Evolutionary conservation across 148 eudicot genomes (phyloP), one percentile per base, ranked within the genome.

Genomic region (Diospyros kaki): DNA sequence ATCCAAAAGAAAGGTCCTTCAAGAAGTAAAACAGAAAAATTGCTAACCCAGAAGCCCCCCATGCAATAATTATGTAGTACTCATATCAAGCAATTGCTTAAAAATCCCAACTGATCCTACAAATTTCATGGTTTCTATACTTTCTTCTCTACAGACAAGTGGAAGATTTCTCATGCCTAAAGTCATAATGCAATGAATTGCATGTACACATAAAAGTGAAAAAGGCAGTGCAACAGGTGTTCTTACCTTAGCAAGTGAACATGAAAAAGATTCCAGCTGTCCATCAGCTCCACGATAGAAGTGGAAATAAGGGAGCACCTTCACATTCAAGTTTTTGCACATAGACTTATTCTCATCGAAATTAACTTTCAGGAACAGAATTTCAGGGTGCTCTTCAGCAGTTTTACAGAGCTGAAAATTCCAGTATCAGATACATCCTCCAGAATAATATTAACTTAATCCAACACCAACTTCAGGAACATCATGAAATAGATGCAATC

Each of bases 231-330:
- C 1, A 75, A 17, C 10, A 15, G 9, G 45, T 13, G 73, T 68
- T 65, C 73, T 76, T 83, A 95, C 99, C 93, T 96, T 96, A 50
- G 93, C 93, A 42, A 96, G 93, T 69, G 97, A 93, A 82, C 99
- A 96, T 42, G 99, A 93, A 83, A 96, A 96, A 3, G 86, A 69
- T 63, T 96, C 99, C 54, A 96, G 86, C 82, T 85, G 92, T 66
- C 98, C 96, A 67, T 91, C 98, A 51, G 93, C 93, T 71, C 99
- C 99, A 48, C 91, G 99, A 72, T 93, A 96, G 77, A 96, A 93
- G 76, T 96, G 98, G 82, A 96, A 96, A 81, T 82, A 91, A 18
- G 99, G 99, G 73, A 96, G 99, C 67, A 96, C 99, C 84, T 91
- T 96, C 50, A 96, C 99, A 68, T 96, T 93, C 88, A 96, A 83